These are phyloP conservation scores for Leishmania tarentolae DNA, from an alignment of 208 protist species.

Conservation along the genomic window DNA sequence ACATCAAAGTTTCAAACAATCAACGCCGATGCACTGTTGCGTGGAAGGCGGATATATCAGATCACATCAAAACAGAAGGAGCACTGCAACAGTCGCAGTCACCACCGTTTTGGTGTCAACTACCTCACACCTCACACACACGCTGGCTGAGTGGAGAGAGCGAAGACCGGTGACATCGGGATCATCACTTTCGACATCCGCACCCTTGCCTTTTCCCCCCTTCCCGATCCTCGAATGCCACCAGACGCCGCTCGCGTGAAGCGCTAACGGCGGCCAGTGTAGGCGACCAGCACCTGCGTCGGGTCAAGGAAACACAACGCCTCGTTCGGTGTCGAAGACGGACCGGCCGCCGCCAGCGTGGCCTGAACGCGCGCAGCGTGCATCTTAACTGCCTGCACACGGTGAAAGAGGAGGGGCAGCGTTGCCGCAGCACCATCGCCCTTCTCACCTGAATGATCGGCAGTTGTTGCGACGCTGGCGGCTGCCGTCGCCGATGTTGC, in stretches of 20 bases:
- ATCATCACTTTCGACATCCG: neutral
- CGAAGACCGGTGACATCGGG: neutral
- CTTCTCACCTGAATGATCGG: neutral
- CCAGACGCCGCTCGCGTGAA: neutral
- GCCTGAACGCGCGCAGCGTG: constrained; percentile 22
- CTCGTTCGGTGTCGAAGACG: neutral
- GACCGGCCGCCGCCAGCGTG: constrained; percentile 4
- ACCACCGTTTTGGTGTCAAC: neutral
- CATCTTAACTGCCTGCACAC: constrained; percentile 29
- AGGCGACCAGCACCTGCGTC: constrained; percentile 5
- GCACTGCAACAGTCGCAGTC: neutral
- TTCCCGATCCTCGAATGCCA: neutral
- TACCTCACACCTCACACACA: neutral
- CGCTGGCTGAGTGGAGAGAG: neutral
- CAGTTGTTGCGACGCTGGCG: neutral
- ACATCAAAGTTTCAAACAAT: neutral
- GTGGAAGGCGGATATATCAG: neutral
- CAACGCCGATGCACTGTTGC: neutral
- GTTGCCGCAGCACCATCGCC: neutral
- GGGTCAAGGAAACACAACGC: constrained; percentile 3
- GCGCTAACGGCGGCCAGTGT: constrained; percentile 6
- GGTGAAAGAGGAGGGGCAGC: constrained; percentile 30
- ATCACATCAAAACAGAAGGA: neutral
- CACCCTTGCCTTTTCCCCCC: neutral
- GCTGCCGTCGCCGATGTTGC: constrained; percentile 9